A percentile compares a stretch with the other conserved stretches of the same genome.
These are phyloP conservation scores for Butyriboletus loyo DNA, from an alignment of 768 basidiomycete species.

Conservation along the genomic window DNA sequence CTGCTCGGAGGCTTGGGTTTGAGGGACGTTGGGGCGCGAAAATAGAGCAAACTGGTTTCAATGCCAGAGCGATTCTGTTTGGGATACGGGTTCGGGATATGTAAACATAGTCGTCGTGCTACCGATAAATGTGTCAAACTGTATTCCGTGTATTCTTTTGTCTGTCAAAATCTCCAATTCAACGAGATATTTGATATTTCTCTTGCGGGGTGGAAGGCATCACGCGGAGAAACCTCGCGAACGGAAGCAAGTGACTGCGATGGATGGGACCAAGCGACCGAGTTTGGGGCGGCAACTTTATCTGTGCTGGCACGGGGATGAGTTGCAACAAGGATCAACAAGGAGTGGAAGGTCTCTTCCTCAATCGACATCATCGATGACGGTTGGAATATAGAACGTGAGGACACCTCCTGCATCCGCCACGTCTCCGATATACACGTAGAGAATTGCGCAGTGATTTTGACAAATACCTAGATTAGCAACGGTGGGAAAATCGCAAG, in stretches of 20 bases:
- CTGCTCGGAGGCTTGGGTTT: conserved; percentile 57
- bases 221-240: too few relatives aligned
- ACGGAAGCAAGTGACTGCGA: neutral
- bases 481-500: neutral
- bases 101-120: conserved; percentile 4
- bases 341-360: neutral
- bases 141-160: conserved; percentile 1
- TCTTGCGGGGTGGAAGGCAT: neutral
- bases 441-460: conserved; percentile 80
- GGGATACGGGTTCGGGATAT: conserved; percentile 4
- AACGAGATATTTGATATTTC: neutral
- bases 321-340: neutral
- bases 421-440: conserved; percentile 83
- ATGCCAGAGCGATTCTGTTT: neutral
- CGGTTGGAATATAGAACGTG: conserved; percentile 84
- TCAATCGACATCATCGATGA: conserved; percentile 53
- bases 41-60: neutral
- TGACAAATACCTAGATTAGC: conserved; percentile 65
- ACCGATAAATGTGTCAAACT: conserved; percentile 5
- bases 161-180: neutral
- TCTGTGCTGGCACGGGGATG: neutral
- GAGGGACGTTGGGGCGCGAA: neutral
- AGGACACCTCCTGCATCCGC: conserved; percentile 79
- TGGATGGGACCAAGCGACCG: neutral
- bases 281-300: neutral